phyloP scores from a whole-genome alignment of 768 basidiomycete genomes.

The Lentinula guzmanii region DNA sequence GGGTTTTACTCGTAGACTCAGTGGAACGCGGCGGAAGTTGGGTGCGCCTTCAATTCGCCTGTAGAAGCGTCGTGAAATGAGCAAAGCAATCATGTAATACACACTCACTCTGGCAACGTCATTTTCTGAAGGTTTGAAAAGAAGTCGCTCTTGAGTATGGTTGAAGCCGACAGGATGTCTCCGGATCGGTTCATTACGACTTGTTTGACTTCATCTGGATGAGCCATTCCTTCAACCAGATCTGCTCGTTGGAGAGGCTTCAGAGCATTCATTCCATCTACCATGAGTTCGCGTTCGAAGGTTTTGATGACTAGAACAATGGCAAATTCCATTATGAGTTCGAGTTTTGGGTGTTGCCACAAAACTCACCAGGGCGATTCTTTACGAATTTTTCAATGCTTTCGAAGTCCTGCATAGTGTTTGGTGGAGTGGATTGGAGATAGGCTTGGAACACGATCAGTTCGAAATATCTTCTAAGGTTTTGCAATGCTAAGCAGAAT shows the following conservation, averaged over 20 bases:
- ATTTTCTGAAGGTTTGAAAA: constrained; percentile 95
- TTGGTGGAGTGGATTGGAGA: constrained; percentile 72
- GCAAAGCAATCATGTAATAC: not conserved
- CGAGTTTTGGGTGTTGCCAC: not conserved
- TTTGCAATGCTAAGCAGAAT: constrained; percentile 54
- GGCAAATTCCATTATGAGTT: not conserved
- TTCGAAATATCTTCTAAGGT: constrained; percentile 79
- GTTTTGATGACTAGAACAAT: constrained; percentile 76
- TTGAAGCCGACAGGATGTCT: constrained; percentile 81
- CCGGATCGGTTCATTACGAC: constrained; percentile 84
- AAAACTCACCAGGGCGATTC: constrained; percentile 65
- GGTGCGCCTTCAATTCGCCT: constrained; percentile 91
- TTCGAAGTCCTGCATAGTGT: constrained; percentile 70
- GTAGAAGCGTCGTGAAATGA: not conserved
- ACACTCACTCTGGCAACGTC: constrained; percentile 82
- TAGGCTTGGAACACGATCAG: constrained; percentile 89
- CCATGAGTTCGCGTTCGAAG: constrained; percentile 83
- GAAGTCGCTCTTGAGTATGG: constrained; percentile 94
- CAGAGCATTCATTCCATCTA: constrained; percentile 72
- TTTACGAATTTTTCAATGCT: constrained; percentile 80
- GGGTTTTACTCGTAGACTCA: constrained; percentile 41
- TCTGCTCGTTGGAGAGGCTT: constrained; percentile 77
- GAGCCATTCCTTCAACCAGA: constrained; percentile 59
- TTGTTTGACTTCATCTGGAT: constrained; percentile 87
- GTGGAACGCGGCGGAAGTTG: constrained; percentile 82